Evolutionary conservation across 768 basidiomycete genomes (phyloP), one percentile per base, ranked within the genome.

Genomic region (Mrakia gelida): DNA sequence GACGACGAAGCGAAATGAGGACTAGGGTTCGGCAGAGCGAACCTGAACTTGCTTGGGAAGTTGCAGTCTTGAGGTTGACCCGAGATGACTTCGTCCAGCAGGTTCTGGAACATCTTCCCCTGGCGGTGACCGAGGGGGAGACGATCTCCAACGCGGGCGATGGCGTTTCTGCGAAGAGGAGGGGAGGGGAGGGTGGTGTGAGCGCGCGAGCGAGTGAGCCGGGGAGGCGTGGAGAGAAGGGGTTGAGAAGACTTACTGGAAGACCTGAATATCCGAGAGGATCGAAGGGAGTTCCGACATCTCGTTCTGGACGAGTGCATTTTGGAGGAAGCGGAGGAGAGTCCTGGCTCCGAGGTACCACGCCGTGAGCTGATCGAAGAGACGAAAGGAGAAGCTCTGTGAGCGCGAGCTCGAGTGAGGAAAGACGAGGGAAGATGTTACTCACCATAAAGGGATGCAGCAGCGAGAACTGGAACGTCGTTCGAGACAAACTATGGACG

Each of bases 251-350:
- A n/a, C 59, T 2, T 10, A 59, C 59, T 59, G 67, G 41, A 70
- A 41, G 34, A 70, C 67, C 10, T 70, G 34, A 11, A 70, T 41
- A 16, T 70, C 67, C 2, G 41, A 34, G 13, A 70, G 67, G 9
- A 70, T 5, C 18, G 67, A 18, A 11, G 67, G 21, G 67, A 70
- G 15, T n/a, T 70, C 67, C 13, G 67, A 70, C 34, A 26, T 26
- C 9, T 70, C 21, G 32, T 41, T 41, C 13, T 41, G 67, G 23
- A 18, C 34, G 6, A 70, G 67, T 13, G 34, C 34, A 41, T 34
- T 38, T n/a, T 70, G 67, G 23, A 70, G 67, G 26, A 70, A 41
- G 23, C 67, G 67, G 26, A 70, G 67, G n/a, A 70, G 67, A 8
- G 67, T 70, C 6, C 67, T 34, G 67, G 38, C 67, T 34, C 34